Conservation (phyloP, 352 stramenopile species). For the Phytophthora megakarya region DNA sequence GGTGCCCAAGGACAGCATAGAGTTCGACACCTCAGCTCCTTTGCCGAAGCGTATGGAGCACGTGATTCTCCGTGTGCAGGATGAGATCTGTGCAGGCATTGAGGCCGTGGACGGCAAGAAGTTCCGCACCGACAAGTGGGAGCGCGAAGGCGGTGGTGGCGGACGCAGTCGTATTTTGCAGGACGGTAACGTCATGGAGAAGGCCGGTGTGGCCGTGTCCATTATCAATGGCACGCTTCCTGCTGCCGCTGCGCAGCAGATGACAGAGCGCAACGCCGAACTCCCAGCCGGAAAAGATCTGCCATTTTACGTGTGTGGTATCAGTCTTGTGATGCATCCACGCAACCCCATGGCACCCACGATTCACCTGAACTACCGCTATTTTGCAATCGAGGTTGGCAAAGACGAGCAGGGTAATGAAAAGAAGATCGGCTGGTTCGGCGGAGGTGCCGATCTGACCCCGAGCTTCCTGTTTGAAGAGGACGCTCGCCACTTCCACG, state of each 20-base stretch:
- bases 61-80: conserved; percentile 75
- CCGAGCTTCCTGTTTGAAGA: conserved; percentile 95
- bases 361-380: conserved; percentile 97
- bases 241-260: conserved; percentile 73
- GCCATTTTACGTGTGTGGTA: conserved; percentile 94
- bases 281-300: conserved; percentile 74
- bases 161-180: conserved; percentile 94
- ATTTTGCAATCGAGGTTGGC: conserved; percentile 94
- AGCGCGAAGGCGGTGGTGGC: conserved; percentile 90
- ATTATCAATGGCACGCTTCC: conserved; percentile 96
- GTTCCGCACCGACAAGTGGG: conserved; percentile 96
- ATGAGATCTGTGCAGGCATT: conserved; percentile 85
- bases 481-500: conserved; percentile 96
- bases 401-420: conserved; percentile 78
- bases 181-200: conserved; percentile 96
- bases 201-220: conserved; percentile 95
- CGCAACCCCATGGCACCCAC: conserved; percentile 91
- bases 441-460: conserved; percentile 96
- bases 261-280: conserved; percentile 69
- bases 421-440: conserved; percentile 92
- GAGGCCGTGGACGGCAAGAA: conserved; percentile 91
- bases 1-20: conserved; percentile 59
- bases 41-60: conserved; percentile 77
- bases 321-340: conserved; percentile 97
- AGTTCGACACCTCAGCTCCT: conserved; percentile 69